These are phyloP conservation scores for Taphrina pruni DNA, from an alignment of 1,139 yeast species.

Conservation along the genomic window DNA sequence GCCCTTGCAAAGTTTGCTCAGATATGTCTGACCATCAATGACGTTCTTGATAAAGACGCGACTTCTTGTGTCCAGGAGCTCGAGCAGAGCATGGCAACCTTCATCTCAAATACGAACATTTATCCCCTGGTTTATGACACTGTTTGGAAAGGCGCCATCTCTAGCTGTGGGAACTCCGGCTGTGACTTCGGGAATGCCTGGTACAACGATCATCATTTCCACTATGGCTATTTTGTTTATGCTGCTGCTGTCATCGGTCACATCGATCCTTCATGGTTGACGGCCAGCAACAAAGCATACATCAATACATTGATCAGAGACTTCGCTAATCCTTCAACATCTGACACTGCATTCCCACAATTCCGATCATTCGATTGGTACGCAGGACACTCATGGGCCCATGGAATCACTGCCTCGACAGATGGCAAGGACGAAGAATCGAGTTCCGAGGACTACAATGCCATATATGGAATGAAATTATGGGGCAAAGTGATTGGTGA, in stretches of 20 bases:
- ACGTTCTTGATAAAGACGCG: constrained; percentile 61
- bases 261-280: constrained; percentile 66
- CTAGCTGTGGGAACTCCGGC: constrained; percentile 57
- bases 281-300: constrained; percentile 65
- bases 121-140: constrained; percentile 74
- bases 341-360: constrained; percentile 72
- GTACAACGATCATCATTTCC: constrained; percentile 84
- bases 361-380: constrained; percentile 81
- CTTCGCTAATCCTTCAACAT: constrained; percentile 72
- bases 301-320: constrained; percentile 71
- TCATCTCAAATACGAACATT: constrained; percentile 60
- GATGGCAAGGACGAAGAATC: constrained; percentile 86
- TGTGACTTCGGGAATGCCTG: constrained; percentile 71
- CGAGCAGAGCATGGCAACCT: constrained; percentile 62
- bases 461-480: constrained; percentile 78
- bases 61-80: constrained; percentile 58
- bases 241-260: constrained; percentile 78
- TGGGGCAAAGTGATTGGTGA: constrained; percentile 81
- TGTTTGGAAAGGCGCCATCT: constrained; percentile 69
- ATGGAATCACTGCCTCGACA: constrained; percentile 69
- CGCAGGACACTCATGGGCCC: constrained; percentile 86
- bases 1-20: constrained; percentile 77
- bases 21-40: constrained; percentile 67
- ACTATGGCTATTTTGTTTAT: constrained; percentile 76
- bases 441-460: constrained; percentile 67